Evolutionary conservation across 148 eudicot species (phyloP), one percentile per base, ranked within the genome.

Genomic region (Rhododendron henanense): DNA sequence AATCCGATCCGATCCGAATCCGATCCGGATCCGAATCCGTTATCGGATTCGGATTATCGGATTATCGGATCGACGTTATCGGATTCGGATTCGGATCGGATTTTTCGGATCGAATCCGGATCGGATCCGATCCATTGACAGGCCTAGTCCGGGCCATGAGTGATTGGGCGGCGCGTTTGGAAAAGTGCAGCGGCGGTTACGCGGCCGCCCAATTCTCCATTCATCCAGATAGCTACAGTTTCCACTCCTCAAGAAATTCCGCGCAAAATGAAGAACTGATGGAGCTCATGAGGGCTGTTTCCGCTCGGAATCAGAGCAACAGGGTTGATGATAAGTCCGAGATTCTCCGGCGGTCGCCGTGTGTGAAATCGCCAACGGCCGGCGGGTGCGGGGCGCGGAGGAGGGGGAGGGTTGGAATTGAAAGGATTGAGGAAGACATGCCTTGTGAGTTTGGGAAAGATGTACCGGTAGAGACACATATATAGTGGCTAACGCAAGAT

Each of bases 371-470:
- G 0, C 69, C 15, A 44, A 9, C 4, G 1, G 80, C 19, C 1
- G 1, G 71, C 4, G 39, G 23, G 78, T 5, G 79, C 14, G 16
- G 69, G 10, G 73, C 9, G 33, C 31, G 82, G 21, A 67, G 78
- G 83, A 87, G 83, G 76, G 81, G 76, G 13, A 83, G 89, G 44
- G 45, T 84, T 21, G 88, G 85, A 53, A 78, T 89, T 16, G 89
- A 89, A 57, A 87, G 89, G 67, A 89, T 87, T 79, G 88, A 89
- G 61, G 91, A 89, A 50, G 89, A 89, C 4, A 41, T 10, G 74
- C 79, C 87, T 35, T 85, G 89, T 83, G 87, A 82, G 37, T 87
- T 89, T 81, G 83, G 41, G 65, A 83, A 87, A 85, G 71, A 45
- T 4, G 85, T 2, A 82, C 65, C 55, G 80, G 69, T 87, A 76